A percentile compares a stretch with the other conserved stretches of the same genome.
phyloP scores from a whole-genome alignment of 108 stramenopile genomes.

The Cyclotella sp. region DNA sequence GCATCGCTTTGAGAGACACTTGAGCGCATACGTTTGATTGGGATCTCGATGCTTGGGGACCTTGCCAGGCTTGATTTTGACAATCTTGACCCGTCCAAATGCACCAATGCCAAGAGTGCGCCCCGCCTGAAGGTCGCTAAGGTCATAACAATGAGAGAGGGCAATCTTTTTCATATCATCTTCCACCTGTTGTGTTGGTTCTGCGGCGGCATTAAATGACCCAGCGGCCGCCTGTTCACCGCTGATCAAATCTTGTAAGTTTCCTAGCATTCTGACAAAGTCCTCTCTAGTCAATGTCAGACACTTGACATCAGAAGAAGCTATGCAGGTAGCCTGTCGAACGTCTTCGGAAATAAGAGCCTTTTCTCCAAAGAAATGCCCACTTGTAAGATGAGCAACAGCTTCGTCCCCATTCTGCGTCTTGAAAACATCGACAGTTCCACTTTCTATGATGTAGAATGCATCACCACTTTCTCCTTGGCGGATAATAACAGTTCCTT shows the following conservation, averaged over 20 bases:
- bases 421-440: conserved; percentile 71
- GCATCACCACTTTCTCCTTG: conserved; percentile 92
- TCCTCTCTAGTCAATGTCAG: conserved; percentile 69
- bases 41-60: conserved; percentile 34
- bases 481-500: conserved; percentile 83
- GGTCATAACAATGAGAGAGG: conserved; percentile 20
- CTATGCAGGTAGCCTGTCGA: conserved; percentile 76
- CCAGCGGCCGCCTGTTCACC: conserved; percentile 11
- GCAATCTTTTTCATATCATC: conserved; percentile 17
- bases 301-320: conserved; percentile 60
- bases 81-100: conserved; percentile 82
- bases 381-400: conserved; percentile 63
- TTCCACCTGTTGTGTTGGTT: neutral
- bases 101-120: conserved; percentile 75
- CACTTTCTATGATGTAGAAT: conserved; percentile 88
- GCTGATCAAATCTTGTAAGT: conserved; percentile 69
- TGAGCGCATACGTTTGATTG: conserved; percentile 74
- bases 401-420: conserved; percentile 63
- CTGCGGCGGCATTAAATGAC: conserved; percentile 1
- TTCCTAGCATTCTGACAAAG: conserved; percentile 74
- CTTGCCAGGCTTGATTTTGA: conserved; percentile 62
- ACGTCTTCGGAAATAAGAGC: conserved; percentile 82
- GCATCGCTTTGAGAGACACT: conserved; percentile 72
- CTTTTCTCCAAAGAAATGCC: conserved; percentile 91
- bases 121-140: conserved; percentile 59